Percentiles rank a stretch among this genome's conserved stretches.
Conservation (phyloP, 768 basidiomycete species). For the Calocybe indica region DNA sequence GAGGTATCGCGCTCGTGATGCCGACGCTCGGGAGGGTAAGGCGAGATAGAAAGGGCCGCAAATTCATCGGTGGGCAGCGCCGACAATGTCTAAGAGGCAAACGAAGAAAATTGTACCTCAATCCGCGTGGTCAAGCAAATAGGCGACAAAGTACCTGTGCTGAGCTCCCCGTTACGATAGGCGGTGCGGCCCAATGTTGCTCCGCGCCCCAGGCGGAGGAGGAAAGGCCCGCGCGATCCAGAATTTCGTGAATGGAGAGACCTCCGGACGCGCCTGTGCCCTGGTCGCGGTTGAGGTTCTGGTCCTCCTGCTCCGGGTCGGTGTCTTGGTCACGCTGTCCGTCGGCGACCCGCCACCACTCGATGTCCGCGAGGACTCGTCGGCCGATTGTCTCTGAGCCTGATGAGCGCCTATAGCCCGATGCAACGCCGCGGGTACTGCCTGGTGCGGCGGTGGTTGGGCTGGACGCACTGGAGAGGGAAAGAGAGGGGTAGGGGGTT, state of each 20-base stretch:
- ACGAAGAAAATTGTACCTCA: neutral
- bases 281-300: slow-evolving; percentile 34
- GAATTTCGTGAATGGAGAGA: slow-evolving; percentile 11
- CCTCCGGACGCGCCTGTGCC: slow-evolving; percentile 18
- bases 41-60: slow-evolving; percentile 50
- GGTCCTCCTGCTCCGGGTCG: slow-evolving; percentile 35
- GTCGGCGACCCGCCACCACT: slow-evolving; percentile 80
- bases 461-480: slow-evolving; percentile 27
- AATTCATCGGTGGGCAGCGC: slow-evolving; percentile 38
- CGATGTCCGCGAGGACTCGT: slow-evolving; percentile 79
- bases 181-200: slow-evolving; percentile 22
- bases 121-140: slow-evolving; percentile 5
- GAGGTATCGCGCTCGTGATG: slow-evolving; percentile 39
- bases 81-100: slow-evolving; percentile 11
- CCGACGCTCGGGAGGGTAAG: slow-evolving; percentile 41
- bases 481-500: slow-evolving; percentile 50
- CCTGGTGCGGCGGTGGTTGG: slow-evolving; percentile 16
- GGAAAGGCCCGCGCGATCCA: slow-evolving; percentile 23
- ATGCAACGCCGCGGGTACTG: slow-evolving; percentile 19
- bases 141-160: slow-evolving; percentile 11
- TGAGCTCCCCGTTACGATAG: slow-evolving; percentile 25
- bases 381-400: slow-evolving; percentile 60
- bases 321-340: slow-evolving; percentile 47
- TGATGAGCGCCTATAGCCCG: slow-evolving; percentile 56
- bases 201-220: slow-evolving; percentile 31